Percentiles rank a stretch among this genome's conserved stretches.
phyloP scores from a whole-genome alignment of 2,329 filamentous ascomycete genomes.

The Hirsutella rhossiliensis region DNA sequence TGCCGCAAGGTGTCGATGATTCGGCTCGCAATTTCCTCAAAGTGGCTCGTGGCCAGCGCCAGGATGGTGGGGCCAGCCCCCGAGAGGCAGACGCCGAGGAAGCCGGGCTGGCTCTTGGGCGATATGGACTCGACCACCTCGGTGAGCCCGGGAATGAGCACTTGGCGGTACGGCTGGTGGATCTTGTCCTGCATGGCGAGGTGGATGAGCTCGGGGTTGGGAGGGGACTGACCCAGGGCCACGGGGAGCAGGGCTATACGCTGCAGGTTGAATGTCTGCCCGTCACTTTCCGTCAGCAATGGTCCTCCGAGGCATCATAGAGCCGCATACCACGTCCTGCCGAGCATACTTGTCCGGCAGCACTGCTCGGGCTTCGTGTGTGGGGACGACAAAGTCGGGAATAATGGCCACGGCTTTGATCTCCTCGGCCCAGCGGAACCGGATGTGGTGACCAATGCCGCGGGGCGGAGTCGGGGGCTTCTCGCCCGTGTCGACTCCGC shows the following conservation, averaged over 20 bases:
- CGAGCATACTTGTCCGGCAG: slow-evolving; percentile 70
- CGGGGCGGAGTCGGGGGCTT: slow-evolving; percentile 78
- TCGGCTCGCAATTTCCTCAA: slow-evolving; percentile 70
- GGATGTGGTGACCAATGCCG: slow-evolving; percentile 92
- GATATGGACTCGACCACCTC: slow-evolving; percentile 89
- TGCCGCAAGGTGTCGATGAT: slow-evolving; percentile 64
- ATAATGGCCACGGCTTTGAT: slow-evolving; percentile 98
- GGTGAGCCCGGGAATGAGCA: slow-evolving; percentile 79
- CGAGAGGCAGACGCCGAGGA: slow-evolving; percentile 88
- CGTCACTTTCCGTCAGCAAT: neutral
- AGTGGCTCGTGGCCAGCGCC: slow-evolving; percentile 81
- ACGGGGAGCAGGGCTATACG: slow-evolving; percentile 83
- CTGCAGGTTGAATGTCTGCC: slow-evolving; percentile 85
- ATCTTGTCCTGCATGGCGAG: slow-evolving; percentile 98
- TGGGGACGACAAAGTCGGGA: slow-evolving; percentile 91
- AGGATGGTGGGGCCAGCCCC: slow-evolving; percentile 93
- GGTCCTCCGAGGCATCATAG: slow-evolving; percentile 7
- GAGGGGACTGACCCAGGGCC: slow-evolving; percentile 78
- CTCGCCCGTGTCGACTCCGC: slow-evolving; percentile 80
- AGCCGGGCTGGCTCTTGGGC: slow-evolving; percentile 71
- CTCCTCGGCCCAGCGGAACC: slow-evolving; percentile 84
- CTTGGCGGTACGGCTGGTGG: slow-evolving; percentile 90
- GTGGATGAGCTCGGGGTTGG: slow-evolving; percentile 88
- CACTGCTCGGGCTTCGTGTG: slow-evolving; percentile 77
- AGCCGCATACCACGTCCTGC: slow-evolving; percentile 59